Evolutionary conservation across 495 filamentous ascomycete genomes (phyloP).

Genomic region (Bathelium albidoporum): DNA sequence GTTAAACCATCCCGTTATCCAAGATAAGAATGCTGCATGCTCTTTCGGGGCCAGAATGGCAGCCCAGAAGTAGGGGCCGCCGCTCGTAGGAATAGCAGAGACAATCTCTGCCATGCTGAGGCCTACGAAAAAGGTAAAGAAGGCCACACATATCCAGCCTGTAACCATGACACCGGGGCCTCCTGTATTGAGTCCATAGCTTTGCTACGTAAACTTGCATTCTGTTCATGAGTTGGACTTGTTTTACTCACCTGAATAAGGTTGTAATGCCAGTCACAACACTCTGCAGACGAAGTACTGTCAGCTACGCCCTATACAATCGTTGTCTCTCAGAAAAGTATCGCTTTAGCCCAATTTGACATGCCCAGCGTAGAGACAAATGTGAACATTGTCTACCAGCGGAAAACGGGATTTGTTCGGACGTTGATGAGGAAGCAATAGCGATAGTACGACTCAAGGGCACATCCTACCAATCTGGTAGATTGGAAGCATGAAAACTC

Average conservation of each 20-base stretch:
- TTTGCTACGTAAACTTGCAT: conserved; percentile 3
- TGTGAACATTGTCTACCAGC: too few species aligned
- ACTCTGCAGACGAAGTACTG: conserved; percentile 32
- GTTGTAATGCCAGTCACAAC: conserved; percentile 55
- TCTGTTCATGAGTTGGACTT: conserved; percentile 23
- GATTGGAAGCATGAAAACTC: too few species aligned
- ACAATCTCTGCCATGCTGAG: conserved; percentile 57
- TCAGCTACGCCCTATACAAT: neutral
- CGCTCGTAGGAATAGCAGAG: conserved; percentile 52
- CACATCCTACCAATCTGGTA: neutral
- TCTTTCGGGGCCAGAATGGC: conserved; percentile 48
- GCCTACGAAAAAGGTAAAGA: conserved; percentile 50
- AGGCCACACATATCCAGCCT: conserved; percentile 51
- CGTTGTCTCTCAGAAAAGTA: conserved; percentile 5
- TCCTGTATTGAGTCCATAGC: conserved; percentile 47
- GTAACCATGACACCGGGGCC: conserved; percentile 47
- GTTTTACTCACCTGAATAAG: conserved; percentile 14
- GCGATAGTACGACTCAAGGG: too few species aligned
- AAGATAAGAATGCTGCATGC: conserved; percentile 49
- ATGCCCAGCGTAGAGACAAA: too few species aligned
- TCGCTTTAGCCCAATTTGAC: neutral
- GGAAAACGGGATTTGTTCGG: too few species aligned
- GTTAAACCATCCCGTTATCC: conserved; percentile 53
- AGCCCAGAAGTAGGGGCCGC: conserved; percentile 59
- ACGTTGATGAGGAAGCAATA: too few species aligned